Base-by-base conservation (phyloP, 1,284 basidiomycete species). In the Trichosporon ovoides region DNA sequence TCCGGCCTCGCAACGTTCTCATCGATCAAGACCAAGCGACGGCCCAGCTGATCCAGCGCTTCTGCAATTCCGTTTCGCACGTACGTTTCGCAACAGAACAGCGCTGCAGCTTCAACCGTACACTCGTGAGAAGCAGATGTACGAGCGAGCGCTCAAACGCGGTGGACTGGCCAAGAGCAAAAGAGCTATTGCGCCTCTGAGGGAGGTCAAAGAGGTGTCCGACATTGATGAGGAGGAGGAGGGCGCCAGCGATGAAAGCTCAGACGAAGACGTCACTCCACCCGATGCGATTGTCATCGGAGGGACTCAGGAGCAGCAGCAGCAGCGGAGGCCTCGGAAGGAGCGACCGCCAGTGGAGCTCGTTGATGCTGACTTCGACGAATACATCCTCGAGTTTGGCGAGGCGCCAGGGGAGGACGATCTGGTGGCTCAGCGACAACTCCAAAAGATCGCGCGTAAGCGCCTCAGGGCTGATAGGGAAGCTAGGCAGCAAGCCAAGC, bases 31-130 rank as follows among this genome's bases (percentile, higher is more conserved):
- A 13, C 24, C 18, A 7, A 34, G 38, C 18, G 24, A 48, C 28
- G 43, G 43, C 7, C 61, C 66, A 2, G 56, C 57, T 10, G 71
- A 73, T 60, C 67, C 72, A 0, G 69, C 64, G 0, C 63, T 78
- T 12, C 61, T 69, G n/a, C 68, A 67, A 36, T 78, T 76, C 48
- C 70, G 73, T 3, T 69, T 67, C 2, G 68, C 67, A 4, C 64
- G 76, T 9, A 75, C 75, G 1, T 77, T 78, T 43, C 70, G 76
- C 6, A 75, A 71, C 0, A 66, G 76, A n/a, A 78, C 76, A 0
- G 69, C 71, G 3, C 65, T 78, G 1, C 76, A 78, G 52, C 68
- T 78, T 0, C 74, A 76, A 37, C 76, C 76, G 0, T 78, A 78
- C 60, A 77, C 75, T 1, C 67, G 68, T 46, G 76, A 78, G 55